Conservation (phyloP, 2,329 filamentous ascomycete genomes). For the Fusarium sp. region DNA sequence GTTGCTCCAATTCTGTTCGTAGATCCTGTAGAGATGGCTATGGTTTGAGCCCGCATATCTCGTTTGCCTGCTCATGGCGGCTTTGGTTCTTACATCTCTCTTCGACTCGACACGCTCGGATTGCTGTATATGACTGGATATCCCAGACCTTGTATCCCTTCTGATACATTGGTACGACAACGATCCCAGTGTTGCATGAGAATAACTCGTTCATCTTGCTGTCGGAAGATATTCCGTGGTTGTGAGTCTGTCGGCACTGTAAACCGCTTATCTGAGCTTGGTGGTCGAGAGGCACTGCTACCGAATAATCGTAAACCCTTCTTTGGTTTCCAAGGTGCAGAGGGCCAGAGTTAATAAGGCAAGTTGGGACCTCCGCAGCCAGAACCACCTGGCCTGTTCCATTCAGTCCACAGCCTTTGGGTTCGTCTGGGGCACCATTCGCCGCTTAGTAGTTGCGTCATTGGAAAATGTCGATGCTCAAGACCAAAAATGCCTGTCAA, state of each 20-base stretch:
- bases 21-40: neutral
- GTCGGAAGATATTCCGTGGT: rapidly evolving
- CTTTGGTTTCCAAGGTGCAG: neutral
- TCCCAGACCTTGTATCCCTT: neutral
- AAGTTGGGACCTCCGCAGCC: neutral
- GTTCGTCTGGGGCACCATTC: neutral
- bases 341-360: neutral
- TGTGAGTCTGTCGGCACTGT: rapidly evolving
- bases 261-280: neutral
- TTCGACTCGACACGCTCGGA: neutral
- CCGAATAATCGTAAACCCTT: neutral
- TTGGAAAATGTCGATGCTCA: neutral
- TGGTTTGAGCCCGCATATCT: neutral
- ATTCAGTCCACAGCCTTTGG: neutral
- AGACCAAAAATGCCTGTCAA: neutral
- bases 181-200: constrained; percentile 1
- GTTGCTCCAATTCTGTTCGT: neutral
- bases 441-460: neutral
- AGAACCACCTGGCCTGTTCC: neutral
- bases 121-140: neutral
- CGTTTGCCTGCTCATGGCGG: neutral
- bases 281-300: neutral
- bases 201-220: neutral
- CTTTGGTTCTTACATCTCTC: neutral
- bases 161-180: neutral